Percentiles rank a stretch among this genome's conserved stretches.
Conservation (phyloP, 495 filamentous ascomycete species). For the Penicillium ochrochloron region DNA sequence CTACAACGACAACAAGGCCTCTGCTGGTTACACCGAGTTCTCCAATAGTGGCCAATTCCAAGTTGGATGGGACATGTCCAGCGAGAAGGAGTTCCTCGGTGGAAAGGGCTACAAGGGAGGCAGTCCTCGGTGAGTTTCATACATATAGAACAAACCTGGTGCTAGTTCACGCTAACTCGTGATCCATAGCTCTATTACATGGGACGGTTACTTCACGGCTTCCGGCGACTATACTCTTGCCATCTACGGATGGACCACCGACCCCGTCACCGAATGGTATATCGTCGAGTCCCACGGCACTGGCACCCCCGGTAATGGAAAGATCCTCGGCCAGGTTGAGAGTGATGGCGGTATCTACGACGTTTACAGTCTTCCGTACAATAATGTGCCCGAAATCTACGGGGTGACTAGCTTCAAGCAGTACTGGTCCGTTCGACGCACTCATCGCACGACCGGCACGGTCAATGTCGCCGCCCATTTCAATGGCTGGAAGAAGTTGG, state of each 20-base stretch:
- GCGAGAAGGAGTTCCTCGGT: background rate
- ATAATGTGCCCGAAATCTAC: background rate
- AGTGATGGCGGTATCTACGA: slow-evolving; percentile 9
- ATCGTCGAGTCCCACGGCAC: slow-evolving; percentile 6
- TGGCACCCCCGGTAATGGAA: background rate
- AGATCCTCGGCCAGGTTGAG: background rate
- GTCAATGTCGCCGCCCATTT: slow-evolving; percentile 7
- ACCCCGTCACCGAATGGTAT: slow-evolving; percentile 9
- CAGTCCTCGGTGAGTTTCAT: background rate
- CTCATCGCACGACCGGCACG: background rate
- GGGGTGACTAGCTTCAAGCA: slow-evolving; percentile 6
- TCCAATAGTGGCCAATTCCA: slow-evolving; percentile 4
- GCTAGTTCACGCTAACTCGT: background rate
- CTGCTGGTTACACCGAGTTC: slow-evolving; percentile 3
- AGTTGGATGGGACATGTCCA: background rate
- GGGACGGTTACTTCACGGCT: slow-evolving; percentile 3
- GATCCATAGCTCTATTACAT: background rate
- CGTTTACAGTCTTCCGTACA: background rate
- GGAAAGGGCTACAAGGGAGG: background rate
- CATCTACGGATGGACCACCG: slow-evolving; percentile 5
- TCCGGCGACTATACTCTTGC: slow-evolving; percentile 2
- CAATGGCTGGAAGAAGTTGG: slow-evolving; percentile 7
- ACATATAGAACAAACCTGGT: background rate
- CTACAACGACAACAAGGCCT: slow-evolving; percentile 6
- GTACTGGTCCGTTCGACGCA: slow-evolving; percentile 6